phyloP scores from a whole-genome alignment of 257 asterid species.

The Marsdenia floribunda region DNA sequence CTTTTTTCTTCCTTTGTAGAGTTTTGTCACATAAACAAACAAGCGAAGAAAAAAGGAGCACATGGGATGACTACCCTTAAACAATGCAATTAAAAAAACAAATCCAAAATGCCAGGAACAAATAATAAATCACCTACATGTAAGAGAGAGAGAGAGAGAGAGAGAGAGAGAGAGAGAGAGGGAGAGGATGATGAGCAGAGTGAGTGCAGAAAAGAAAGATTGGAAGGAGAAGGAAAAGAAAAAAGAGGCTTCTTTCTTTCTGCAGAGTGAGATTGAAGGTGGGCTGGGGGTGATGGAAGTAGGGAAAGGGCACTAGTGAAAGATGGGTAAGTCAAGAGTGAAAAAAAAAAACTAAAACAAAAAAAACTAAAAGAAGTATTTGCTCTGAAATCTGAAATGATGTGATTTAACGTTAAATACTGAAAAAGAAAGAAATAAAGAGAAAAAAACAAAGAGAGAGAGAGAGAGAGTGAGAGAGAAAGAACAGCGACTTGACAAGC shows the following conservation, averaged over 20 bases:
- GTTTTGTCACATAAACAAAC: slow-evolving; percentile 16
- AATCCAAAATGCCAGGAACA: not conserved
- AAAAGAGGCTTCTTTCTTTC: not conserved
- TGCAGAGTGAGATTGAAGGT: not conserved
- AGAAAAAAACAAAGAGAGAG: not conserved
- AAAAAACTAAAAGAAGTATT: not conserved
- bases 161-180: slow-evolving; percentile 11
- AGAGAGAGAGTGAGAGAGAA: slow-evolving; percentile 15
- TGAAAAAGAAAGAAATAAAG: slow-evolving; percentile 2
- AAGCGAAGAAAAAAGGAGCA: slow-evolving; percentile 13
- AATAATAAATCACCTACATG: not conserved
- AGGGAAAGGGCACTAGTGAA: not conserved
- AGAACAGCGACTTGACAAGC: slow-evolving; percentile 59
- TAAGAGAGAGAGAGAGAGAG: too few relatives aligned
- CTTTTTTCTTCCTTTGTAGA: not conserved
- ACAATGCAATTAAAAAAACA: slow-evolving; percentile 1
- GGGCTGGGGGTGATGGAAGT: not conserved
- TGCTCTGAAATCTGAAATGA: slow-evolving; percentile 35
- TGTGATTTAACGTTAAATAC: slow-evolving; percentile 52
- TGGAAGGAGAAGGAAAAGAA: slow-evolving; percentile 6
- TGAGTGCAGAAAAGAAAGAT: not conserved
- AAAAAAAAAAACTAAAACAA: not conserved
- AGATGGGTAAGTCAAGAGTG: not conserved
- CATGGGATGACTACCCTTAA: slow-evolving; percentile 21
- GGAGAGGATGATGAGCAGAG: not conserved